Percentiles rank a stretch among this genome's conserved stretches.
These are phyloP conservation scores for Cerioporus squamosus DNA, from an alignment of 1,284 basidiomycete species.

Conservation along the genomic window DNA sequence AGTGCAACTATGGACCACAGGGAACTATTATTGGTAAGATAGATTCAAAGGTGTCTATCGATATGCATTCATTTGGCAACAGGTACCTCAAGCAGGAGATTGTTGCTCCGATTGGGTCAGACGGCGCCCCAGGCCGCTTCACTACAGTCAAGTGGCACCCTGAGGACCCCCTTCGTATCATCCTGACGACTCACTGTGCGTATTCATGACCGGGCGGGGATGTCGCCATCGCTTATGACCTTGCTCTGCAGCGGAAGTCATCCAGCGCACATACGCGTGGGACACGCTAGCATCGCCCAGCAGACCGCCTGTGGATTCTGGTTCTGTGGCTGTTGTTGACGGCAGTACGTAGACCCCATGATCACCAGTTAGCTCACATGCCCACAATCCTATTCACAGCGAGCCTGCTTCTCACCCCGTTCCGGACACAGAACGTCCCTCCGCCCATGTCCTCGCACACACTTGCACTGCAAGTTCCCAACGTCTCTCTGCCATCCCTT, in stretches of 20 bases:
- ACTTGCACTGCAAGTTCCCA: slow-evolving; percentile 44
- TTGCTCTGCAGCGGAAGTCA: slow-evolving; percentile 47
- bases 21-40: slow-evolving; percentile 99
- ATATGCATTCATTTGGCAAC: slow-evolving; percentile 1
- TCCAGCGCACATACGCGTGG: slow-evolving; percentile 76
- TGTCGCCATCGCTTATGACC: neutral
- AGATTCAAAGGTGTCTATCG: neutral
- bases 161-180: slow-evolving; percentile 73
- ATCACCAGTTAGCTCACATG: neutral
- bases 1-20: slow-evolving; percentile 95
- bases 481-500: slow-evolving; percentile 24
- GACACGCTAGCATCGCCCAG: slow-evolving; percentile 73
- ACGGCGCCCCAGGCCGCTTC: slow-evolving; percentile 50
- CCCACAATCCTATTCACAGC: slow-evolving; percentile 42
- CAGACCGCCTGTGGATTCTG: slow-evolving; percentile 77
- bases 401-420: slow-evolving; percentile 86
- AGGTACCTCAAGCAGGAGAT: slow-evolving; percentile 95
- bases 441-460: slow-evolving; percentile 91
- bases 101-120: slow-evolving; percentile 41
- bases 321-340: slow-evolving; percentile 90
- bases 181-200: slow-evolving; percentile 72
- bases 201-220: slow-evolving; percentile 10
- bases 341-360: slow-evolving; percentile 61
- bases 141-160: slow-evolving; percentile 86
- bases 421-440: slow-evolving; percentile 92